A percentile compares a stretch with the other conserved stretches of the same genome.
Conservation (phyloP, 441 rosid species). For the Populus hybrid region DNA sequence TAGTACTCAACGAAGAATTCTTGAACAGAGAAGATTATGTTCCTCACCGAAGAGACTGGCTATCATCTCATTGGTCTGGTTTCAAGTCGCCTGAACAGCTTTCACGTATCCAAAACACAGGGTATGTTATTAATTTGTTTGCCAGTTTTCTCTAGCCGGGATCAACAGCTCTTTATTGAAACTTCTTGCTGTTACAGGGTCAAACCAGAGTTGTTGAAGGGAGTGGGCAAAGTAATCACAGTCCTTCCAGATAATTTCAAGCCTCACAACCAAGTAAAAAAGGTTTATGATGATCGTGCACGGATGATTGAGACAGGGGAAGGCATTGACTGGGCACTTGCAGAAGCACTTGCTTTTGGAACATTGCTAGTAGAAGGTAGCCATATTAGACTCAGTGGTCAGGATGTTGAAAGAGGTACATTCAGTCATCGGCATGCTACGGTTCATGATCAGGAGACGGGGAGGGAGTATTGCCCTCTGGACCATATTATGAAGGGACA, state of each 20-base stretch:
- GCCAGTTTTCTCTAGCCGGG: neutral
- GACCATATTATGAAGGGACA: slow-evolving; percentile 81
- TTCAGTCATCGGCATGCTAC: slow-evolving; percentile 93
- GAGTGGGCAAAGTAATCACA: slow-evolving; percentile 86
- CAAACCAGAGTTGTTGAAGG: slow-evolving; percentile 89
- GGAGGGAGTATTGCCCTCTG: slow-evolving; percentile 84
- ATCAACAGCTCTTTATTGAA: slow-evolving; percentile 1
- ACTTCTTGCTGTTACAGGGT: slow-evolving; percentile 50
- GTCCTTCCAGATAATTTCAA: slow-evolving; percentile 72
- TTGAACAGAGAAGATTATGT: slow-evolving; percentile 80
- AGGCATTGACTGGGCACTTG: slow-evolving; percentile 97
- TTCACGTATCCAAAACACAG: slow-evolving; percentile 89
- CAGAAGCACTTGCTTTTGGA: slow-evolving; percentile 92
- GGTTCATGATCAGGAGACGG: slow-evolving; percentile 89
- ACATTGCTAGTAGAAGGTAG: slow-evolving; percentile 89
- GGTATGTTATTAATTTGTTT: slow-evolving; percentile 40
- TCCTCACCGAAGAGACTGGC: slow-evolving; percentile 89
- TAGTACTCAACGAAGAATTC: slow-evolving; percentile 81
- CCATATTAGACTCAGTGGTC: slow-evolving; percentile 95
- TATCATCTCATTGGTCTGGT: slow-evolving; percentile 91
- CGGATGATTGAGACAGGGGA: slow-evolving; percentile 91
- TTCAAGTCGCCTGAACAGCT: slow-evolving; percentile 95
- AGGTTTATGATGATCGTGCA: slow-evolving; percentile 79
- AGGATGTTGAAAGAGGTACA: slow-evolving; percentile 98
- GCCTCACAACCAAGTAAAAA: slow-evolving; percentile 82